Evolutionary conservation across 441 rosid genomes (phyloP).

Genomic region (Corymbia citriodora): DNA sequence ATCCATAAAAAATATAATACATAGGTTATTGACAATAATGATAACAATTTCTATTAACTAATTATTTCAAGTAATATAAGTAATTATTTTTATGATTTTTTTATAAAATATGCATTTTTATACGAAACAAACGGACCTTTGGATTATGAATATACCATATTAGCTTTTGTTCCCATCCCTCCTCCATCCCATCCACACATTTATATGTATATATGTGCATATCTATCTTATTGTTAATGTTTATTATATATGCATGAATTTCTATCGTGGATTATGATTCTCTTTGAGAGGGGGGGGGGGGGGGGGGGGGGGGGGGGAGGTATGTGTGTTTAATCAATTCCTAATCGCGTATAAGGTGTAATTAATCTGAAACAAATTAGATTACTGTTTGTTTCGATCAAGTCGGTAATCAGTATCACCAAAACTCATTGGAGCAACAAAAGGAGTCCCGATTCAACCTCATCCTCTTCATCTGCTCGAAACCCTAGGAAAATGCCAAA

Average conservation of each 20-base stretch:
- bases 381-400: not conserved
- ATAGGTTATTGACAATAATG: too few species aligned
- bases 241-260: not conserved
- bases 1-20: too few species aligned
- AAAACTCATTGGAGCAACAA: not conserved
- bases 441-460: not conserved
- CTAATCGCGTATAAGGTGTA: not conserved
- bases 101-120: too few species aligned
- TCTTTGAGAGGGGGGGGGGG: not conserved
- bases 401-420: not conserved
- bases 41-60: too few species aligned
- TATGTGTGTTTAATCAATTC: not conserved
- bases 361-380: not conserved
- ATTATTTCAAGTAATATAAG: too few species aligned
- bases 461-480: not conserved
- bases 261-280: not conserved
- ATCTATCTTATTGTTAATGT: not conserved
- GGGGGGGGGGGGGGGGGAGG: not conserved
- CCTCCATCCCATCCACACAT: not conserved
- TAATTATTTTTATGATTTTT: too few species aligned
- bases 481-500: not conserved
- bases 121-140: not conserved
- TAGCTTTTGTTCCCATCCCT: not conserved
- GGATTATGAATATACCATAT: not conserved
- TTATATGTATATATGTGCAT: not conserved